Evolutionary conservation across 2,329 filamentous ascomycete species (phyloP), one percentile per base, ranked within the genome.

Genomic region (Hirsutella minnesotensis): DNA sequence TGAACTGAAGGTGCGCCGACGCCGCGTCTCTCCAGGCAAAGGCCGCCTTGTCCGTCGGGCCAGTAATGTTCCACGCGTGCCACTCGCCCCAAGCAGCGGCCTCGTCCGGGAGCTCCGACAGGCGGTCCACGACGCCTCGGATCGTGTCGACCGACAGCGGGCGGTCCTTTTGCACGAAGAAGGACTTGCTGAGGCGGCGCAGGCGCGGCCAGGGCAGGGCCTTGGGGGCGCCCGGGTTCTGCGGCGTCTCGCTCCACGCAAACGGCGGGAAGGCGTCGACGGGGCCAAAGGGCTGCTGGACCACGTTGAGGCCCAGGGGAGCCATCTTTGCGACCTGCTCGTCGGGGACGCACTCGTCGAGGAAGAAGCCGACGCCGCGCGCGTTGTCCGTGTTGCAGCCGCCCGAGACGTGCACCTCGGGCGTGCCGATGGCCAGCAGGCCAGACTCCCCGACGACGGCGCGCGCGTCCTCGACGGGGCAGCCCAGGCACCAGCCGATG

Each of bases 21-120:
- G 47, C 49, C 35, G 46, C 18, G 13, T 47, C 43, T 16, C 44
- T 40, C 47, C 46, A 49, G 15, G 49, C 44, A 39, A 51, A 49
- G 3, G 46, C 45, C 8, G 47, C 31, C 22, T 43, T 13, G 22
- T 39, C 34, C 5, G 29, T 9, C n/a, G 34, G 16, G 12, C 44
- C 42, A 24, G 29, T 19, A 10, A 40, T 22, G 39, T 40, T 35
- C 33, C 43, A 45, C 4, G 44, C 30, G 27, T 50, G 48, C 48
- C 48, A 50, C 35, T 50, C 48, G 13, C 35, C 42, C 46, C 40
- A 48, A 24, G 16, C 39, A 29, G 19, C 16, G 16, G 21, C 36
- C 15, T 41, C 45, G 34, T 40, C 38, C 1, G 40, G 31, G 15
- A 49, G 39, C 33, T 43, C 18, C 16, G 31, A 21, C n/a, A 48